Evolutionary conservation across 805 yeast species (phyloP), one percentile per base, ranked within the genome.

Genomic region (Blastobotrys muscicola): DNA sequence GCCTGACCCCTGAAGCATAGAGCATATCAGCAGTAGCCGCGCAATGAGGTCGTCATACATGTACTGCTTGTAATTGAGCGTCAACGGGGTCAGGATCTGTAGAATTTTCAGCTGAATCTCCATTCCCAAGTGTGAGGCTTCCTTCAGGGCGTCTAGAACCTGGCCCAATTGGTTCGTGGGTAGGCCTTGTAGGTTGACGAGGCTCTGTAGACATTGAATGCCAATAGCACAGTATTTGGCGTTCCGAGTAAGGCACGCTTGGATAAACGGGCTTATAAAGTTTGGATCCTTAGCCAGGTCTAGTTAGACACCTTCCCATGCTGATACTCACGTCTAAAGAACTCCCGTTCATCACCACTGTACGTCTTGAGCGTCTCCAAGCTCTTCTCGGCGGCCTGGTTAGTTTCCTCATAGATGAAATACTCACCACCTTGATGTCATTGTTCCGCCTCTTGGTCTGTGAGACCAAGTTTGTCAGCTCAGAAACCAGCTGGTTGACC

Each of bases 31-130:
- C 14, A 90, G 63, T 9, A 85, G 61, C 48, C 75, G 75, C 6
- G 79, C 67, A 31, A 87, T 67, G 11, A 74, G 58, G 0, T 66
- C 70, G 12, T 78, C 89, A 14, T 67, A 65, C 33, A 89, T 69
- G 38, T 68, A 66, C 3, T 61, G 57, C 1, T 77, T 68, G 57
- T 86, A 86, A 14, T 69, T 72, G 54, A 78, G 83, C 58, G 81
- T 75, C 30, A 90, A 65, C 2, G 79, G 68, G 0, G 97, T 96
- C 15, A 90, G 67, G 9, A 85, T 69, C 64, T 90, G 98, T 33
- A 90, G 64, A 9, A 87, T 80, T 56, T 87, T 85, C 49, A 92
- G 70, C 61, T 90, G 97, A 38, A 85, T 81, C 35, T 89, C 97
- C 20, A 76, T 70, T 0, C 92, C 83, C 10, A 83, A 66, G 53